Percentiles rank a stretch among this genome's conserved stretches.
phyloP scores from a whole-genome alignment of 176 grass and related monocot genomes.

The Carex pumila region DNA sequence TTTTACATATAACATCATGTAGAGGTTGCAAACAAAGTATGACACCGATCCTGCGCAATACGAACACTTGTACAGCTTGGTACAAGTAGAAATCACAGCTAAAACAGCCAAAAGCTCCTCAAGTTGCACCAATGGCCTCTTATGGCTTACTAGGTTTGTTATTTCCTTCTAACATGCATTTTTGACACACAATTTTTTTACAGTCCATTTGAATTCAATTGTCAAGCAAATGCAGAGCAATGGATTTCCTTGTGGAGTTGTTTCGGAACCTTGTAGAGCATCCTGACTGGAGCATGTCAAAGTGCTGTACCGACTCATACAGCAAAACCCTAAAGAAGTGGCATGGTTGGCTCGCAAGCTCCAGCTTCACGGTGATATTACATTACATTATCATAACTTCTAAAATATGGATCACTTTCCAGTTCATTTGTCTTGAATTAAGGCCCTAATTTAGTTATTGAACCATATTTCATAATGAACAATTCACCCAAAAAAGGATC shows the following conservation, averaged over 20 bases:
- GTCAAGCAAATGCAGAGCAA: constrained; percentile 30
- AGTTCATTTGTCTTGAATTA: neutral
- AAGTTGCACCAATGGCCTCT: constrained; percentile 61
- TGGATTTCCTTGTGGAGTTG: constrained; percentile 79
- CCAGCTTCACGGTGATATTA: constrained; percentile 62
- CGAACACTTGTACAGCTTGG: constrained; percentile 56
- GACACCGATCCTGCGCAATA: constrained; percentile 55
- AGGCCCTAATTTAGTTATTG: neutral
- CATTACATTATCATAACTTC: neutral
- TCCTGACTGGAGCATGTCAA: constrained; percentile 61
- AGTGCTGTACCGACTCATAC: constrained; percentile 64
- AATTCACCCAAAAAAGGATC: neutral
- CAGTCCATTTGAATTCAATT: neutral
- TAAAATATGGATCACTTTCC: neutral
- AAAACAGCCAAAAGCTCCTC: constrained; percentile 79
- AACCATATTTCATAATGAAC: neutral
- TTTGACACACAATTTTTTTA: neutral
- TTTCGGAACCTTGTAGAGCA: constrained; percentile 61
- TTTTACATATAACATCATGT: neutral
- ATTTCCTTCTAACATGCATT: neutral
- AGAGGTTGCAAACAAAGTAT: constrained; percentile 79
- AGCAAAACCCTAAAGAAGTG: constrained; percentile 76
- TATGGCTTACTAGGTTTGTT: constrained; percentile 74
- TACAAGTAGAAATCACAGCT: constrained; percentile 59
- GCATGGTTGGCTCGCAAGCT: constrained; percentile 77